Conservation (phyloP, 108 stramenopile genomes). For the Schizochytrium sp. region DNA sequence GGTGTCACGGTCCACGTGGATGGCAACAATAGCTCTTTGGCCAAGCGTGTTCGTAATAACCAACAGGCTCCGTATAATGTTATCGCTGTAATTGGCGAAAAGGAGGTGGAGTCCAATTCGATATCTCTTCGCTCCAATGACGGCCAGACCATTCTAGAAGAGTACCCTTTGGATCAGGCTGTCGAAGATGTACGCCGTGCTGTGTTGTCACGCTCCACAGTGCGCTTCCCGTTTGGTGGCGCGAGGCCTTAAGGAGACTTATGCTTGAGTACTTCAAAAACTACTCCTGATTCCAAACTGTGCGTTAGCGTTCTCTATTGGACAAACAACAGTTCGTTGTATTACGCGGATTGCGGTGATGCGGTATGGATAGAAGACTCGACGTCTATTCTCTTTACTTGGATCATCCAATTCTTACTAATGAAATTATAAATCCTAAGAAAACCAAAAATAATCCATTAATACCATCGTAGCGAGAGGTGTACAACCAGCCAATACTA, state of each 20-base stretch:
- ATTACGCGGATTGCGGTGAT: no score
- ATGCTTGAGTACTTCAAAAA: not conserved
- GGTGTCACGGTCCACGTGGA: slow-evolving; percentile 43
- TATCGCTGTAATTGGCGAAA: slow-evolving; percentile 36
- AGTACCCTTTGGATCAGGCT: not conserved
- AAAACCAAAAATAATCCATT: no score
- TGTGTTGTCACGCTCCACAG: not conserved
- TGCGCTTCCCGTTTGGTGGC: not conserved
- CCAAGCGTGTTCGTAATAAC: slow-evolving; percentile 51
- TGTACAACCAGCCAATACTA: no score
- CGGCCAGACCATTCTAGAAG: slow-evolving; percentile 16
- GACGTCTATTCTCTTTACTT: no score
- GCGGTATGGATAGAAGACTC: no score
- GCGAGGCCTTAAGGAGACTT: not conserved
- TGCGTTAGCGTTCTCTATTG: no score
- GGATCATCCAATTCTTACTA: no score
- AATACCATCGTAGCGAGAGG: no score
- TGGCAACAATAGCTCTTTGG: not conserved
- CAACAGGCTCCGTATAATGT: not conserved
- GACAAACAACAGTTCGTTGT: no score
- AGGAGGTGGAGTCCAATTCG: not conserved
- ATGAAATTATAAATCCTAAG: no score
- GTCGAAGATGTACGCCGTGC: not conserved
- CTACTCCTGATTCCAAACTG: no score
- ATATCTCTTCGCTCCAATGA: slow-evolving; percentile 51